Evolutionary conservation across 1,284 basidiomycete genomes (phyloP), one percentile per base, ranked within the genome.

Genomic region (Cryptococcus wingfieldii): DNA sequence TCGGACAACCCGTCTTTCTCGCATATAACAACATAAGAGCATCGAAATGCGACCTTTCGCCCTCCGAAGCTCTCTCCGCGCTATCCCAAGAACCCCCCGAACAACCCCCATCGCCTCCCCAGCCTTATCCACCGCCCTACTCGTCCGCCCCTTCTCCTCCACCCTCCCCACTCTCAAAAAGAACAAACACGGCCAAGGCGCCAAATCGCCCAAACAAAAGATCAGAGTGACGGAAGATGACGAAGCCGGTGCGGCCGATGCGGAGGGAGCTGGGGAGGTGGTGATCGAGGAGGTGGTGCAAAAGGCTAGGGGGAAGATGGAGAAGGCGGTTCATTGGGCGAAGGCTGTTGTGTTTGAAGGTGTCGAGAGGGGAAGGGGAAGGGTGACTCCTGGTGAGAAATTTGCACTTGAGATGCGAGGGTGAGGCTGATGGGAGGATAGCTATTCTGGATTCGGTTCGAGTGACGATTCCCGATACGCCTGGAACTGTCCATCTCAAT

Each of bases 401-500:
- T 38, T 38, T 8, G 49, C 7, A 19, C n/a, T 18, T 38, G 8
- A 14, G 37, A 25, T 12, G 31, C 39, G 18, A 7, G 5, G 13
- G 1, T 19, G 25, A 37, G 31, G 37, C 19, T 14, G 34, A 28
- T 56, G 56, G 47, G 45, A 10, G 10, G 10, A 16, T 56, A 77
- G 76, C 73, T 4, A 53, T 77, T 6, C 67, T 77, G 28, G 76
- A 77, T 56, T 64, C 62, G 9, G 65, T 77, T 47, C 66, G 70
- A 51, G 70, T 77, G 4, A 47, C 54, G 5, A 39, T 70, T 5
- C 68, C 67, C 0, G 71, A 71, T 48, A 58, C 59, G n/a, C 54
- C 61, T 9, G 62, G 67, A 34, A 51, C 65, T 9, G 61, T 65
- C 13, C 62, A 69, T 8, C 57, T 77, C 23, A 71, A 74, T 45